Base-by-base conservation (phyloP, 2,329 filamentous ascomycete species). In the Penicillium sp. region DNA sequence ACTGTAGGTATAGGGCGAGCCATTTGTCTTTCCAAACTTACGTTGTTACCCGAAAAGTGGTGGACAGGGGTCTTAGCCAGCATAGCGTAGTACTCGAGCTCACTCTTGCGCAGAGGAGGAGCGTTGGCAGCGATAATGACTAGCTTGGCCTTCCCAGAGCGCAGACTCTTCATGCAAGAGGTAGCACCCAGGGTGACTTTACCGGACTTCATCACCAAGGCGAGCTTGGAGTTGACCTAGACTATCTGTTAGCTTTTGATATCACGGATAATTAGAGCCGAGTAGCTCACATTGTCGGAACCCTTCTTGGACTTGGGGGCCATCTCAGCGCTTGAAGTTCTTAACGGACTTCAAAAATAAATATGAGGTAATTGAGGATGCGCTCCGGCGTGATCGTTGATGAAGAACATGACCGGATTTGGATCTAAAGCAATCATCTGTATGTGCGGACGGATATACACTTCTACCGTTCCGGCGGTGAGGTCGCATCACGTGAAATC, bases 41-140 rank as follows among this genome's bases (percentile, higher is more conserved):
- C 93, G 88, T 98, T 98, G 89, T 96, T 96, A 75, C 95, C 95
- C 71, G 86, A 86, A 84, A 97, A 98, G 86, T 99, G 95, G 86
- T 98, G 93, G 75, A 98, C 93, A 67, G 90, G 88, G 73, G 89
- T 91, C 88, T 98, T 96, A 79, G 88, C 88, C 74, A 96, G 81
- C 91, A 95, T 95, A 78, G 86, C 86, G 85, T 93, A 92, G 83
- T 85, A 97, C 85, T 97, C 93, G 65, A 97, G 88, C 86, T 98
- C 93, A 75, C 87, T 91, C 89, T 98, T 98, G 80, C 93, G 89
- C 73, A 99, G 90, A 80, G 95, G 93, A 76, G 93, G 93, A 69
- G 93, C 96, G 87, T 99, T 98, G 82, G 91, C 92, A 71, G 89
- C 85, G 66, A 96, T 96, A 82, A 96, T 92, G 79, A 98, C 91